Conservation (phyloP, 768 basidiomycete species). For the Pleurotus pulmonarius region DNA sequence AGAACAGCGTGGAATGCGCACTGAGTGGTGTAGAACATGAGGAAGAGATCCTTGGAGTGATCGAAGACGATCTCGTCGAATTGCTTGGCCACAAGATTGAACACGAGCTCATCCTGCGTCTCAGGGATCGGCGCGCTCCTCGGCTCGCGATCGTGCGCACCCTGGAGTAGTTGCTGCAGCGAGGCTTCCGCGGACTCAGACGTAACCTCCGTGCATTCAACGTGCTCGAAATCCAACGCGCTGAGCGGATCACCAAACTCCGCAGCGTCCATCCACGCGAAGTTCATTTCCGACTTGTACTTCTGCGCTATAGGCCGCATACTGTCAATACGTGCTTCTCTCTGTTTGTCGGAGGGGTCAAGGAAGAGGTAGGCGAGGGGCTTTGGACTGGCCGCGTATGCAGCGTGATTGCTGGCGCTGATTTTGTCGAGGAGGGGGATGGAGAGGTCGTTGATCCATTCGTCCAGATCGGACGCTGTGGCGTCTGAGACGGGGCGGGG, state of each 20-base stretch:
- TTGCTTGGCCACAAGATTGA: constrained; percentile 79
- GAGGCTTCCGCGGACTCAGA: constrained; percentile 52
- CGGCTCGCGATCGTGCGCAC: constrained; percentile 74
- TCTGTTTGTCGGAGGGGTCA: constrained; percentile 61
- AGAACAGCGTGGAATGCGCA: no score
- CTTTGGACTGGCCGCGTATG: constrained; percentile 76
- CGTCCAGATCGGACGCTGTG: constrained; percentile 58
- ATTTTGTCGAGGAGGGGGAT: constrained; percentile 91
- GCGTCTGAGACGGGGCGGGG: constrained; percentile 59
- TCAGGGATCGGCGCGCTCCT: constrained; percentile 90
- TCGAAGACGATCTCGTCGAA: constrained; percentile 87
- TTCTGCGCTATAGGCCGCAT: constrained; percentile 76
- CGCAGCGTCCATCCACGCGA: constrained; percentile 93
- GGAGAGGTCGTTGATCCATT: constrained; percentile 80
- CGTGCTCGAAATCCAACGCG: constrained; percentile 80
- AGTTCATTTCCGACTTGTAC: constrained; percentile 87
- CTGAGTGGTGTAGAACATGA: constrained; percentile 98
- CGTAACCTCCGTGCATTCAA: constrained; percentile 69
- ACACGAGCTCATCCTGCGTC: constrained; percentile 78
- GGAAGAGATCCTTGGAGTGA: constrained; percentile 88
- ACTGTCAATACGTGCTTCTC: constrained; percentile 59
- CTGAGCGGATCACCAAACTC: constrained; percentile 90
- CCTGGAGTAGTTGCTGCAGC: constrained; percentile 63
- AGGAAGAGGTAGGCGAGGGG: constrained; percentile 95
- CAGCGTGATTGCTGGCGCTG: constrained; percentile 86